These are phyloP conservation scores for Zea mays DNA, from an alignment of 176 grass and related monocot genomes.

Conservation along the genomic window DNA sequence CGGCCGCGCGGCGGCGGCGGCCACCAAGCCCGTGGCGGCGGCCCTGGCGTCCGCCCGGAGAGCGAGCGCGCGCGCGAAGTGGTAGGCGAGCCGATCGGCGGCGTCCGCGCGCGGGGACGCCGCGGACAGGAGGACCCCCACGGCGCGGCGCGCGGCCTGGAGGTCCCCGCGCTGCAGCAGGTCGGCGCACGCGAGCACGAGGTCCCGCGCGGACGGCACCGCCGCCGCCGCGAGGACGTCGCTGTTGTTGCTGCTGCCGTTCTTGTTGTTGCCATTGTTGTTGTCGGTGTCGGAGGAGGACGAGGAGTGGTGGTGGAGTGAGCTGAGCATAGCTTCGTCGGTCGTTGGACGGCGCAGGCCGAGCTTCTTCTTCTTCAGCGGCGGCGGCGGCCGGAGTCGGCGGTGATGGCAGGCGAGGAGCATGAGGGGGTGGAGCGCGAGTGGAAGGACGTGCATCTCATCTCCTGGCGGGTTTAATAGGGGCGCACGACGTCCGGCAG, in stretches of 20 bases:
- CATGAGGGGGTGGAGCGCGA: conserved; percentile 39
- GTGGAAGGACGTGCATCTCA: conserved; percentile 27
- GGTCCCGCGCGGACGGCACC: conserved; percentile 49
- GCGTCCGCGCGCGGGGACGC: conserved; percentile 65
- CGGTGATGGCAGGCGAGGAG: conserved; percentile 30
- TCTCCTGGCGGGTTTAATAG: conserved; percentile 62
- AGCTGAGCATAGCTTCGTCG: conserved; percentile 66
- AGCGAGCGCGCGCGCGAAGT: conserved; percentile 76
- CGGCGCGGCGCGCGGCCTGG: conserved; percentile 47
- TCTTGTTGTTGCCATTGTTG: conserved; percentile 1
- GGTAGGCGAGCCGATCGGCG: conserved; percentile 72
- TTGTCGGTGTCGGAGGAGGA: conserved; percentile 44
- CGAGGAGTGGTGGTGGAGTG: conserved; percentile 65
- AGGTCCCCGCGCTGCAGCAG: conserved; percentile 66
- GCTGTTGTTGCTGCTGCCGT: background rate
- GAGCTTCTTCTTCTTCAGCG: background rate
- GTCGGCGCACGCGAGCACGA: conserved; percentile 73
- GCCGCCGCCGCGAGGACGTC: conserved; percentile 5
- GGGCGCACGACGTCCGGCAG: conserved; percentile 27
- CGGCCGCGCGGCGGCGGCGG: conserved; percentile 13
- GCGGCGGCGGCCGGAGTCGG: conserved; percentile 31
- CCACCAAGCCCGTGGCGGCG: background rate
- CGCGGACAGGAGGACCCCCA: conserved; percentile 53
- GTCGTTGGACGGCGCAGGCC: background rate
- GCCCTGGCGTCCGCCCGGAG: conserved; percentile 45